These are phyloP conservation scores for Geotrichum cucujoidarum DNA, from an alignment of 1,139 yeast genomes.

Conservation along the genomic window DNA sequence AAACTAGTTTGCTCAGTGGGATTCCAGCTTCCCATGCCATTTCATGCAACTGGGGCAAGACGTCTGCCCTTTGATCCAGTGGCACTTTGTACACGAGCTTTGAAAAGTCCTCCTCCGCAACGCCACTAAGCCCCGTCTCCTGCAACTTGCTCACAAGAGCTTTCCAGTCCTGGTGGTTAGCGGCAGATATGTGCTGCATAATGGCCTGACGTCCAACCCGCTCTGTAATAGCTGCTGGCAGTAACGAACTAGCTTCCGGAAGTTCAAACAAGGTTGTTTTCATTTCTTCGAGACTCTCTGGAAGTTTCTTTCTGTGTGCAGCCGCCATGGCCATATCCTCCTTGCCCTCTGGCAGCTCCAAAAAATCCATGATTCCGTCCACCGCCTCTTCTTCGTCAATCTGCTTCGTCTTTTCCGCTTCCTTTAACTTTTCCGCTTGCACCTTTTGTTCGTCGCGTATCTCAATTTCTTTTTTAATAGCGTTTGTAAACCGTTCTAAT, in stretches of 20 bases:
- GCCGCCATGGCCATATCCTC: slow-evolving; percentile 3
- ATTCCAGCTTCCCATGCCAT: slow-evolving; percentile 29
- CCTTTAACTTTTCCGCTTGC: slow-evolving; percentile 13
- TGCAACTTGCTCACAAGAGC: slow-evolving; percentile 23
- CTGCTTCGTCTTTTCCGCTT: slow-evolving; percentile 8
- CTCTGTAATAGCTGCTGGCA: slow-evolving; percentile 23
- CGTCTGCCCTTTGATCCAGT: slow-evolving; percentile 25
- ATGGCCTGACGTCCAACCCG: slow-evolving; percentile 22
- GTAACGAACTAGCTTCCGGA: slow-evolving; percentile 8
- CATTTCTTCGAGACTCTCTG: slow-evolving; percentile 6
- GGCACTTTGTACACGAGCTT: slow-evolving; percentile 31
- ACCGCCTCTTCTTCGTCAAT: slow-evolving; percentile 23
- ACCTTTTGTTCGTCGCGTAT: slow-evolving; percentile 23
- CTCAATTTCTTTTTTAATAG: slow-evolving; percentile 24
- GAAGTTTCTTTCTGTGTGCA: neutral
- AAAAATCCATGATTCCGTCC: slow-evolving; percentile 23
- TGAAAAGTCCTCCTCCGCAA: slow-evolving; percentile 28
- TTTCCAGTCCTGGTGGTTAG: slow-evolving; percentile 27
- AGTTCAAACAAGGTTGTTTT: slow-evolving; percentile 17
- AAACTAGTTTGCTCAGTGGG: slow-evolving; percentile 26
- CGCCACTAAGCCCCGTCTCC: slow-evolving; percentile 22
- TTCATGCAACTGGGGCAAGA: slow-evolving; percentile 27
- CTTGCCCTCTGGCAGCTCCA: slow-evolving; percentile 20
- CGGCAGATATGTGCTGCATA: slow-evolving; percentile 22
- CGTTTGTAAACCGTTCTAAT: slow-evolving; percentile 27